phyloP scores from a whole-genome alignment of 2,329 filamentous ascomycete genomes.

The Microsporum audouinii region DNA sequence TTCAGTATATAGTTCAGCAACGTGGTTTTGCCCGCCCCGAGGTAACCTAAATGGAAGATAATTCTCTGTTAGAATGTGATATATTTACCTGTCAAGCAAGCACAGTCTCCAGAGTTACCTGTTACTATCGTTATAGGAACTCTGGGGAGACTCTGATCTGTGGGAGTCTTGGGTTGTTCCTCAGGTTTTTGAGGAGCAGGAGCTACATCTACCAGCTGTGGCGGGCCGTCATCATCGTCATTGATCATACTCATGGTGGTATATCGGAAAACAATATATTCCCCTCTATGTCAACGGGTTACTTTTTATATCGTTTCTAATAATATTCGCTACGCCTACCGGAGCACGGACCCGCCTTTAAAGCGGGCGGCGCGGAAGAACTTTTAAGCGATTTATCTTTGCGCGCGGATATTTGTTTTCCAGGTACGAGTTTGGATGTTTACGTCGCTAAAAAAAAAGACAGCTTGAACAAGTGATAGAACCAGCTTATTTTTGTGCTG shows the following conservation, averaged over 20 bases:
- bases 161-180: constrained; percentile 18
- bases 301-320: neutral
- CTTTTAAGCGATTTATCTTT: neutral
- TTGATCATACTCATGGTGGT: neutral
- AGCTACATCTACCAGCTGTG: constrained; percentile 34
- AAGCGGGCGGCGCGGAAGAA: constrained; percentile 3
- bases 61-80: neutral
- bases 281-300: neutral
- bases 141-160: constrained; percentile 24
- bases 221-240: constrained; percentile 33
- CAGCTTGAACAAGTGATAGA: neutral
- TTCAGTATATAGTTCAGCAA: constrained; percentile 92
- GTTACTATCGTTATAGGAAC: constrained; percentile 43
- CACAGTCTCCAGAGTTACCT: constrained; percentile 23
- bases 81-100: neutral
- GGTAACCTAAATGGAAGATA: constrained; percentile 54
- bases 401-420: neutral
- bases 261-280: neutral
- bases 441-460: neutral
- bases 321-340: neutral
- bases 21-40: constrained; percentile 92
- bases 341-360: neutral
- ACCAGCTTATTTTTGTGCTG: neutral
- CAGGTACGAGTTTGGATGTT: neutral
- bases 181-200: constrained; percentile 18